A percentile compares a stretch with the other conserved stretches of the same genome.
Conservation (phyloP, 768 basidiomycete genomes). For the Xerocomellus dryophilus region DNA sequence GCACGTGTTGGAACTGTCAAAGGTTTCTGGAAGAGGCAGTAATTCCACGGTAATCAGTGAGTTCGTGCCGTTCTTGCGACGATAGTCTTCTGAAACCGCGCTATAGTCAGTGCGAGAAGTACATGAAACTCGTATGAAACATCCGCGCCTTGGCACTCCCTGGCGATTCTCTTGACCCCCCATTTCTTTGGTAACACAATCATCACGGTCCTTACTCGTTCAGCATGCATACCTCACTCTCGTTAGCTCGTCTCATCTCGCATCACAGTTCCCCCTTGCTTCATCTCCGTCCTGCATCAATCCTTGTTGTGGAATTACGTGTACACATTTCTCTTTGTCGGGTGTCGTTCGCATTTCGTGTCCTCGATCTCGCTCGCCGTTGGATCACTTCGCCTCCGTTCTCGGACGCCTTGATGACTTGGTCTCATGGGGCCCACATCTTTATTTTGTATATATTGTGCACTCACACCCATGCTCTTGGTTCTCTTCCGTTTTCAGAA, state of each 20-base stretch:
- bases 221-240: slow-evolving; percentile 7
- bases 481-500: neutral
- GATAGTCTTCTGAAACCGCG: neutral
- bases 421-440: neutral
- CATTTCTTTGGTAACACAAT: neutral
- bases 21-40: slow-evolving; percentile 32
- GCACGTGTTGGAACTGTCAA: slow-evolving; percentile 27
- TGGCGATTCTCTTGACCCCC: neutral
- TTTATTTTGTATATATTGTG: slow-evolving; percentile 25
- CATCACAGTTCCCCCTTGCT: slow-evolving; percentile 9
- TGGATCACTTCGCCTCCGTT: neutral
- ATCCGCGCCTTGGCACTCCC: neutral
- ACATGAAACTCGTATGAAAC: slow-evolving; percentile 7
- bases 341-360: slow-evolving; percentile 13
- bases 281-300: slow-evolving; percentile 18
- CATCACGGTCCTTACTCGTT: slow-evolving; percentile 18
- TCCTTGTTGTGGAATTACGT: slow-evolving; percentile 34
- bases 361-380: slow-evolving; percentile 5
- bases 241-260: slow-evolving; percentile 5
- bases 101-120: neutral
- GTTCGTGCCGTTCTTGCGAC: neutral
- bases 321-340: slow-evolving; percentile 26
- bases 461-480: neutral
- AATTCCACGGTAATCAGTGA: slow-evolving; percentile 6
- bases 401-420: neutral